Percentiles rank a stretch among this genome's conserved stretches.
Evolutionary conservation across 495 filamentous ascomycete genomes (phyloP).

Genomic region (Rhypophila decipiens): DNA sequence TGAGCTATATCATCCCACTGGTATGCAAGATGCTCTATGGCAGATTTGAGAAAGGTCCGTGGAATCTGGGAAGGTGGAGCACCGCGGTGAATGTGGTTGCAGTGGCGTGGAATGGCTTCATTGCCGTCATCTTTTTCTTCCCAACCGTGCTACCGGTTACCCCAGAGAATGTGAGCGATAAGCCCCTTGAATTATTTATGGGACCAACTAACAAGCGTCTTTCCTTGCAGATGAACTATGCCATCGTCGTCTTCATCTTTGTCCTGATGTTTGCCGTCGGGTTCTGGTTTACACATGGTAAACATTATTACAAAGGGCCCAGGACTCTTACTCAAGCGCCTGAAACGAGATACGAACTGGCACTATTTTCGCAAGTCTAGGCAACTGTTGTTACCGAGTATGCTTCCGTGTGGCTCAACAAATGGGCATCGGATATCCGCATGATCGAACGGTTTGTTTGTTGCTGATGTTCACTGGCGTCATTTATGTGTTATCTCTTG

Average conservation of each 20-base stretch:
- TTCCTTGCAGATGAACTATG: slow-evolving; percentile 36
- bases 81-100: slow-evolving; percentile 46
- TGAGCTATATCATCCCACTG: slow-evolving; percentile 57
- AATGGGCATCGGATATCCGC: no score
- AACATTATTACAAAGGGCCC: slow-evolving; percentile 48
- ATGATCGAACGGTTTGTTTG: no score
- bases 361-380: no score
- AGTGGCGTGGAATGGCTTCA: slow-evolving; percentile 54
- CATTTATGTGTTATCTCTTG: no score
- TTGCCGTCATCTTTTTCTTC: slow-evolving; percentile 55
- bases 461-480: no score
- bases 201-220: slow-evolving; percentile 4
- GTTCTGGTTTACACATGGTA: slow-evolving; percentile 47
- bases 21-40: slow-evolving; percentile 53
- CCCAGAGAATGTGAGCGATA: slow-evolving; percentile 32
- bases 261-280: slow-evolving; percentile 34
- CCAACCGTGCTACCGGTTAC: slow-evolving; percentile 50
- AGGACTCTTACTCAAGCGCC: no score
- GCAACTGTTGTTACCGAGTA: no score
- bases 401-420: no score
- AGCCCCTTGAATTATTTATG: no score
- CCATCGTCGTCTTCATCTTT: slow-evolving; percentile 41
- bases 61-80: slow-evolving; percentile 48
- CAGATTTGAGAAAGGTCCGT: slow-evolving; percentile 53
- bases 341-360: no score